These are phyloP conservation scores for Penicillium sp. DNA, from an alignment of 2,329 filamentous ascomycete genomes.

Conservation along the genomic window DNA sequence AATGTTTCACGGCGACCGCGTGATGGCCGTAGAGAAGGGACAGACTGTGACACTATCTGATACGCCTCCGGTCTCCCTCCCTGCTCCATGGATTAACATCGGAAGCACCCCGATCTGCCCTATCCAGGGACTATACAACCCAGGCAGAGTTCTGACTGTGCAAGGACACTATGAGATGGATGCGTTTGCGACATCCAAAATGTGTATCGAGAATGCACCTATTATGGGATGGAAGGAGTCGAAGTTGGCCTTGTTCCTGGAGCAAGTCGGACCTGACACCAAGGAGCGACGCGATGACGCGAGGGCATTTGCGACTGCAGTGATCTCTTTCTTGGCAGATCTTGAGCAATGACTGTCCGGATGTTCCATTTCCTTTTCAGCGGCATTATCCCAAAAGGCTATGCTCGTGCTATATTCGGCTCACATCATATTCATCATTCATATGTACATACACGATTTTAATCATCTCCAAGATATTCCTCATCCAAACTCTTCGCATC, in stretches of 20 bases:
- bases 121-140: slow-evolving; percentile 31
- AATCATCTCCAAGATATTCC: slow-evolving; percentile 10
- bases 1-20: slow-evolving; percentile 32
- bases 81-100: slow-evolving; percentile 32
- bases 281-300: slow-evolving; percentile 27
- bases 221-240: slow-evolving; percentile 31
- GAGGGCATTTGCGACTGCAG: slow-evolving; percentile 30
- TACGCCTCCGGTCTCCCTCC: slow-evolving; percentile 28
- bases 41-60: slow-evolving; percentile 20
- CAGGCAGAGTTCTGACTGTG: slow-evolving; percentile 28
- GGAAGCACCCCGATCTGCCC: slow-evolving; percentile 32
- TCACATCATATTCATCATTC: slow-evolving; percentile 1
- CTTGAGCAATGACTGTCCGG: slow-evolving; percentile 22
- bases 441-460: slow-evolving; percentile 11
- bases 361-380: slow-evolving; percentile 5
- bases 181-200: slow-evolving; percentile 29
- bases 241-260: slow-evolving; percentile 29
- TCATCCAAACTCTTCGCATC: slow-evolving; percentile 34
- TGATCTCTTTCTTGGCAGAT: slow-evolving; percentile 29
- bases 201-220: slow-evolving; percentile 30
- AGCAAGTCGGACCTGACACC: slow-evolving; percentile 29
- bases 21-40: slow-evolving; percentile 32
- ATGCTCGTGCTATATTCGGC: not conserved
- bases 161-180: slow-evolving; percentile 35
- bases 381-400: not conserved